phyloP scores from a whole-genome alignment of 129 eudicot genomes.

The Tagetes patula region DNA sequence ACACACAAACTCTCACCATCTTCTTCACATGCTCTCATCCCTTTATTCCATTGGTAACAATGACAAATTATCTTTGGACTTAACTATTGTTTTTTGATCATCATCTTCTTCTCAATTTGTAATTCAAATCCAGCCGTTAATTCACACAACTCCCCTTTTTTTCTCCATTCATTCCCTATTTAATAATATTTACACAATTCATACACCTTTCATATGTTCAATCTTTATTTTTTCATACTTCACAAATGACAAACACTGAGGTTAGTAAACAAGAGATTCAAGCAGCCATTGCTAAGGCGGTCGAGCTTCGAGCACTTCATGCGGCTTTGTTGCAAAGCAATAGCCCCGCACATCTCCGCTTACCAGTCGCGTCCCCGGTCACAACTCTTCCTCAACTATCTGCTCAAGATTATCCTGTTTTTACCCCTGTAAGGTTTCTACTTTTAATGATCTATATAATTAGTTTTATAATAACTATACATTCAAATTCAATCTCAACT shows the following conservation, averaged over 20 bases:
- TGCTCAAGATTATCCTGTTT: constrained; percentile 91
- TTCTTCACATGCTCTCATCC: constrained; percentile 34
- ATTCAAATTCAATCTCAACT: too few species aligned
- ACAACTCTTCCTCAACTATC: constrained; percentile 43
- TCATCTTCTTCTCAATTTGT: constrained; percentile 21
- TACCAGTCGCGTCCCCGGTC: constrained; percentile 52
- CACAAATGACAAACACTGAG: constrained; percentile 47
- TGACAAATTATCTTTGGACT: constrained; percentile 36
- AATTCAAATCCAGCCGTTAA: constrained; percentile 37
- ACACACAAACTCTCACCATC: constrained; percentile 20
- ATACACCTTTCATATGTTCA: background rate
- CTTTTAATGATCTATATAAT: background rate
- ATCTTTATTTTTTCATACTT: constrained; percentile 21
- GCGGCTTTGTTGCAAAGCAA: constrained; percentile 69
- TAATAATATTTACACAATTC: background rate
- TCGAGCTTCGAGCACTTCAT: constrained; percentile 91
- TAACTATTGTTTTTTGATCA: constrained; percentile 15
- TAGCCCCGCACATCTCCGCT: constrained; percentile 53
- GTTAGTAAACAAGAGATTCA: constrained; percentile 64
- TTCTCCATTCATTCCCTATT: constrained; percentile 8
- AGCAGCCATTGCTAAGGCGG: constrained; percentile 88
- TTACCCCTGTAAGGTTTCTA: constrained; percentile 70
- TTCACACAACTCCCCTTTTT: background rate
- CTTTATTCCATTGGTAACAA: constrained; percentile 34
- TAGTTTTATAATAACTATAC: too few species aligned